A percentile compares a stretch with the other conserved stretches of the same genome.
Evolutionary conservation across 176 grass and related monocot species (phyloP).

Genomic region (Oryza meyeriana): DNA sequence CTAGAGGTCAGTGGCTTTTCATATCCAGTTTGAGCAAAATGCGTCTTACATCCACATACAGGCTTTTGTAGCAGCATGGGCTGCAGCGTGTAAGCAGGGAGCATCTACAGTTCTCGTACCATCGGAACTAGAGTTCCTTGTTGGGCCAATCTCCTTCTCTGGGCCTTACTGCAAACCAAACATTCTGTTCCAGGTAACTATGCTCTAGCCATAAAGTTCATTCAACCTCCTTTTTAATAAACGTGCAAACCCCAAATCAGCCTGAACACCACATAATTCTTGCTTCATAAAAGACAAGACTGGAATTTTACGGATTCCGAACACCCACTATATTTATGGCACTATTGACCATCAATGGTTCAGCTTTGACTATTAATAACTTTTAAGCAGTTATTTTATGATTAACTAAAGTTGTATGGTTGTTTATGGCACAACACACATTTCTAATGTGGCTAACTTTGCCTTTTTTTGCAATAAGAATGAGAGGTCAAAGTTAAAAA

Average conservation of each 20-base stretch:
- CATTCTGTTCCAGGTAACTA: constrained; percentile 91
- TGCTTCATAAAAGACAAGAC: neutral
- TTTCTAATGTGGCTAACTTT: too few relatives aligned
- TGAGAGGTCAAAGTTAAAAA: too few relatives aligned
- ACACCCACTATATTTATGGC: neutral
- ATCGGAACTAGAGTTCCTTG: constrained; percentile 65
- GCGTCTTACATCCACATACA: constrained; percentile 28
- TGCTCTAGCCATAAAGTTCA: constrained; percentile 2
- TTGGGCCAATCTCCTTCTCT: constrained; percentile 93
- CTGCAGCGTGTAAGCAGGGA: constrained; percentile 74
- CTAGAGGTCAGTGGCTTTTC: neutral
- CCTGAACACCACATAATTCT: neutral
- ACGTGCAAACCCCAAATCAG: neutral
- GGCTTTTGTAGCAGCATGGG: constrained; percentile 94
- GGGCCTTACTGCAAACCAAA: constrained; percentile 91
- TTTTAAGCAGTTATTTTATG: too few relatives aligned
- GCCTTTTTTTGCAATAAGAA: too few relatives aligned
- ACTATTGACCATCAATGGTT: too few relatives aligned
- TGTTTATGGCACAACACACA: too few relatives aligned
- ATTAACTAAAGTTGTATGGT: too few relatives aligned
- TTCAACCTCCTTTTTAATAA: neutral
- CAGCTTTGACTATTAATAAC: too few relatives aligned
- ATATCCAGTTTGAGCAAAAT: constrained; percentile 22
- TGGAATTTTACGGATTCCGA: neutral
- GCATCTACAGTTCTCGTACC: constrained; percentile 77